A percentile compares a stretch with the other conserved stretches of the same genome.
phyloP scores from a whole-genome alignment of 78 protist genomes.

The Dictyostelium brefeldianum region DNA sequence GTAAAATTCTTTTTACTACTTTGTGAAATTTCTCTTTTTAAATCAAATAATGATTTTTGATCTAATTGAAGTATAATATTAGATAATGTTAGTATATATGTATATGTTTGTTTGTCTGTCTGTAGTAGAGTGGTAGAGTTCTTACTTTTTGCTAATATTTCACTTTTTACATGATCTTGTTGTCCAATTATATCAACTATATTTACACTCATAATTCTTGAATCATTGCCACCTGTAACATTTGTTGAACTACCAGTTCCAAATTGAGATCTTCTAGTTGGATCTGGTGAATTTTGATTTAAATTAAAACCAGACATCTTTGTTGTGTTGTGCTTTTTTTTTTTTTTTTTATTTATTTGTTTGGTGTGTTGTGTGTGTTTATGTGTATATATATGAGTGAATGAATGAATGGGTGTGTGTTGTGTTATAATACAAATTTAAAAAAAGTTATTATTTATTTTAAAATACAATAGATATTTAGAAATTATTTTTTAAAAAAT shows the following conservation, averaged over 20 bases:
- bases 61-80: slow-evolving; percentile 9
- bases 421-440: not conserved
- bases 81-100: not conserved
- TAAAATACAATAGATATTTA: too few species aligned
- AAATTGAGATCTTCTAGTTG: not conserved
- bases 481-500: not conserved
- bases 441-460: too few species aligned
- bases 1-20: slow-evolving; percentile 82
- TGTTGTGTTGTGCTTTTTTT: not conserved
- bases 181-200: slow-evolving; percentile 25
- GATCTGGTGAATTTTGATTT: slow-evolving; percentile 20
- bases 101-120: too few species aligned
- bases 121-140: not conserved
- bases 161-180: slow-evolving; percentile 64
- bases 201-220: slow-evolving; percentile 59
- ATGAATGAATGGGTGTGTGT: not conserved
- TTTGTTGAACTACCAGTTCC: not conserved
- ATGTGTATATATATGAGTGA: not conserved
- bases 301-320: slow-evolving; percentile 3
- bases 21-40: slow-evolving; percentile 80
- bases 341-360: not conserved
- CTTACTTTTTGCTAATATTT: slow-evolving; percentile 48
- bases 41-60: slow-evolving; percentile 64
- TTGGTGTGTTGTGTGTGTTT: not conserved
- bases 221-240: not conserved